Evolutionary conservation across 2,329 filamentous ascomycete species (phyloP), one percentile per base, ranked within the genome.

Genomic region (Talaromyces funiculosus): DNA sequence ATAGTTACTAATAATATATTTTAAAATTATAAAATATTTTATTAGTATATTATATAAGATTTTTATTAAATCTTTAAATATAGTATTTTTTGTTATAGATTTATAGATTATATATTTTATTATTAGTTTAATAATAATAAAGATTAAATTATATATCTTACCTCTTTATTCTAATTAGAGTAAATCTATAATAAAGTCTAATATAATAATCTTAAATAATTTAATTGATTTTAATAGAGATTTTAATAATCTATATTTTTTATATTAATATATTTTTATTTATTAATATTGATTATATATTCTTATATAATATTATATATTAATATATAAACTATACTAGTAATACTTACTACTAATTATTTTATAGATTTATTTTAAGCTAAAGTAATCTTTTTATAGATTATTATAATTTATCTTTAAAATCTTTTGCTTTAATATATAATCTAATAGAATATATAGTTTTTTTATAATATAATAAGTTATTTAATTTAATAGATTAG

Each of bases 341-440:
- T 45, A 33, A 14, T 57, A 57, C 8, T 57, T 57, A 8, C 20
- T 20, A 12, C 3, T 8, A 10, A 57, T 45, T 33, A n/a, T 26
- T 12, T 31, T 33, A 22, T 43, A 16, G 10, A 24, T 57, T 45
- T 20, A 31, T 31, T 35, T 35, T n/a, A 33, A 26, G 8, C 5
- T 35, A 47, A 57, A 57, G 31, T 57, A 12, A 10, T 18, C 22
- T 31, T 9, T 4, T 57, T 45, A 47, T 22, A 8, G 10, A 10
- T 57, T 37, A 47, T 57, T 47, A 57, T 57, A 10, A 10, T 57
- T 57, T 24, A 22, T 57, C 33, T 57, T 57, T 47, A 57, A 7
- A 10, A 57, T 45, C 31, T 57, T 10, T 33, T 51, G 4, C 2
- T 51, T 51, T 18, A 51, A 20, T 9, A n/a, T n/a, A 18, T 51